These are phyloP conservation scores for Paxillus ammoniavirescens DNA, from an alignment of 768 basidiomycete species.

Conservation along the genomic window DNA sequence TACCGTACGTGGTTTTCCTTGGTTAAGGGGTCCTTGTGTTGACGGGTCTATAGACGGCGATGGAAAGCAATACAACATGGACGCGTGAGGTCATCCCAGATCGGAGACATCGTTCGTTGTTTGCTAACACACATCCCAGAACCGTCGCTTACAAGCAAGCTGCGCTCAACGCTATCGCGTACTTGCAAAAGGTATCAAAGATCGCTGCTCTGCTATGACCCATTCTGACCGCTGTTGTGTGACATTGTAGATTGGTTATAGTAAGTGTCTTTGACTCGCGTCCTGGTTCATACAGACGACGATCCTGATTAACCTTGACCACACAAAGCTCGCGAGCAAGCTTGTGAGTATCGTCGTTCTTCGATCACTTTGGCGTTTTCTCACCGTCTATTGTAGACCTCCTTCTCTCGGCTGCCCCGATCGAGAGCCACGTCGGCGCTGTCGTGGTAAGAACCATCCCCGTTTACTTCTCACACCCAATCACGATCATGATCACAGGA, in stretches of 20 bases:
- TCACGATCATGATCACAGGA: slow-evolving; percentile 38
- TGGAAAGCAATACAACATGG: slow-evolving; percentile 77
- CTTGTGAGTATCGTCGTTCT: slow-evolving; percentile 42
- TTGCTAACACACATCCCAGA: slow-evolving; percentile 29
- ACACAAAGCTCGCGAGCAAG: slow-evolving; percentile 69
- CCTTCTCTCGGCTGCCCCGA: slow-evolving; percentile 64
- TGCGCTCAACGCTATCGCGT: slow-evolving; percentile 71
- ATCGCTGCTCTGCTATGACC: not conserved
- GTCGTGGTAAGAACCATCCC: slow-evolving; percentile 49
- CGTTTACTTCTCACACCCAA: not conserved
- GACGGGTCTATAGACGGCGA: slow-evolving; percentile 50
- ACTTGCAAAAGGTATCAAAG: slow-evolving; percentile 57
- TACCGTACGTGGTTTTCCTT: slow-evolving; percentile 44
- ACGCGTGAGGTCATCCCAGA: slow-evolving; percentile 45
- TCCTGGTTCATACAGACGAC: not conserved
- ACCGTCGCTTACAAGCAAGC: slow-evolving; percentile 82
- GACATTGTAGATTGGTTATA: slow-evolving; percentile 60
- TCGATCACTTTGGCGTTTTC: not conserved
- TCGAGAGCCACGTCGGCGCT: slow-evolving; percentile 70
- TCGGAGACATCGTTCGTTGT: not conserved
- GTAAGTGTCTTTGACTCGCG: slow-evolving; percentile 38
- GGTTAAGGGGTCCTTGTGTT: slow-evolving; percentile 1
- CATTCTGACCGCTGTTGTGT: not conserved
- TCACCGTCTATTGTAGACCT: slow-evolving; percentile 43
- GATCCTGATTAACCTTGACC: not conserved